Evolutionary conservation across 768 basidiomycete genomes (phyloP).

Genomic region (Boletus rubescentipes): DNA sequence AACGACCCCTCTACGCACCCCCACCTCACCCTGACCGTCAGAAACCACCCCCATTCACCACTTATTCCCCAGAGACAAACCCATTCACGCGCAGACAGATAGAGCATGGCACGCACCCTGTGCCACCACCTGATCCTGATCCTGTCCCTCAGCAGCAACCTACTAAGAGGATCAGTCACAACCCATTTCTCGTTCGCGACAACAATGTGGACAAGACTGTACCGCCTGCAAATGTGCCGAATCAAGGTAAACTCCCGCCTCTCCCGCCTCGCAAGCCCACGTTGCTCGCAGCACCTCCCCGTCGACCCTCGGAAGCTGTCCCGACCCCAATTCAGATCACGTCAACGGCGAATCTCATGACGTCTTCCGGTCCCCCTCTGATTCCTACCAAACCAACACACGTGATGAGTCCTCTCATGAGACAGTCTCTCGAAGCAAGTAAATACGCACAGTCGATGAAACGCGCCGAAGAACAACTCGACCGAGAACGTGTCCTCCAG

Average conservation of each 20-base stretch:
- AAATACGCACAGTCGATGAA: constrained; percentile 71
- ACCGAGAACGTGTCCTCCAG: constrained; percentile 67
- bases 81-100: constrained; percentile 27
- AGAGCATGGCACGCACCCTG: constrained; percentile 7
- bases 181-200: constrained; percentile 31
- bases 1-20: constrained; percentile 22
- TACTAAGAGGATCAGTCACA: constrained; percentile 26
- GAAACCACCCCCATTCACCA: constrained; percentile 21
- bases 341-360: neutral
- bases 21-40: constrained; percentile 30
- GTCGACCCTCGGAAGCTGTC: constrained; percentile 21
- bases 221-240: neutral
- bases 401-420: constrained; percentile 63
- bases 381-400: constrained; percentile 38
- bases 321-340: constrained; percentile 3
- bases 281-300: constrained; percentile 12
- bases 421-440: constrained; percentile 70
- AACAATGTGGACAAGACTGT: constrained; percentile 11
- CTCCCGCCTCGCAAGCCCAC: constrained; percentile 39
- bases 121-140: constrained; percentile 8
- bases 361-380: constrained; percentile 16
- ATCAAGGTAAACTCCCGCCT: constrained; percentile 28
- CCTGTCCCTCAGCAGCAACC: constrained; percentile 15
- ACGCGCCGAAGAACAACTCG: constrained; percentile 63
- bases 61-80: constrained; percentile 28